These are phyloP conservation scores for Calonectria henricotiae DNA, from an alignment of 2,329 filamentous ascomycete genomes.

Conservation along the genomic window DNA sequence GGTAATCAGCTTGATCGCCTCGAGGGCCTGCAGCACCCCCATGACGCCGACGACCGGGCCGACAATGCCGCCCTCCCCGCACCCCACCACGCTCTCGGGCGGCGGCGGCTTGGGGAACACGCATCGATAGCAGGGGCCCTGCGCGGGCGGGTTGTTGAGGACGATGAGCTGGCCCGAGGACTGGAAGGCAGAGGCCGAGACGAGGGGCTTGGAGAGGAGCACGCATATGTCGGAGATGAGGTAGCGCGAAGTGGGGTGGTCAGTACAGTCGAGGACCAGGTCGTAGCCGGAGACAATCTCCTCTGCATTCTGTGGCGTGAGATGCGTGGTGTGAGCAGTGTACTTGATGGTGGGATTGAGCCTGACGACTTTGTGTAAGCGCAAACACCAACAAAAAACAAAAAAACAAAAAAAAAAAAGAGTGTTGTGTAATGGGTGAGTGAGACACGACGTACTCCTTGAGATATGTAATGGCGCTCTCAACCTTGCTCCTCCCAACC, in stretches of 20 bases:
- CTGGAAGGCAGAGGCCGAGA: conserved; percentile 91
- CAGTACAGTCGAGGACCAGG: conserved; percentile 93
- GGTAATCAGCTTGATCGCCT: conserved; percentile 88
- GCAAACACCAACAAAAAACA: neutral
- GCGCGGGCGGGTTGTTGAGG: conserved; percentile 85
- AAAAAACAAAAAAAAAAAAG: too few species aligned
- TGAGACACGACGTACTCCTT: conserved; percentile 62
- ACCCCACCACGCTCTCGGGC: conserved; percentile 85
- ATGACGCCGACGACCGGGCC: conserved; percentile 94
- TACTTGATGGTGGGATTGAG: conserved; percentile 83
- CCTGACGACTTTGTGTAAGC: conserved; percentile 58
- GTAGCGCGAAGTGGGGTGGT: conserved; percentile 92
- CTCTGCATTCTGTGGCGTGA: conserved; percentile 79
- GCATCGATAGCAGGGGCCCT: conserved; percentile 92
- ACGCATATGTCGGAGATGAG: conserved; percentile 93
- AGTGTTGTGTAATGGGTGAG: neutral
- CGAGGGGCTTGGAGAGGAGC: conserved; percentile 82
- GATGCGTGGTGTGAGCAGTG: conserved; percentile 73
- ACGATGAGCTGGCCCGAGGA: conserved; percentile 93
- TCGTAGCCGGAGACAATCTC: conserved; percentile 81
- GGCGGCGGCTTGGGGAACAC: conserved; percentile 92
- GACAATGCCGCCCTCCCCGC: conserved; percentile 92
- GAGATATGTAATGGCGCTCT: conserved; percentile 79
- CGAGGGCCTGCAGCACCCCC: conserved; percentile 92
- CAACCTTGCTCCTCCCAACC: conserved; percentile 85